Evolutionary conservation across 768 basidiomycete species (phyloP).

Genomic region (Artomyces pyxidatus): DNA sequence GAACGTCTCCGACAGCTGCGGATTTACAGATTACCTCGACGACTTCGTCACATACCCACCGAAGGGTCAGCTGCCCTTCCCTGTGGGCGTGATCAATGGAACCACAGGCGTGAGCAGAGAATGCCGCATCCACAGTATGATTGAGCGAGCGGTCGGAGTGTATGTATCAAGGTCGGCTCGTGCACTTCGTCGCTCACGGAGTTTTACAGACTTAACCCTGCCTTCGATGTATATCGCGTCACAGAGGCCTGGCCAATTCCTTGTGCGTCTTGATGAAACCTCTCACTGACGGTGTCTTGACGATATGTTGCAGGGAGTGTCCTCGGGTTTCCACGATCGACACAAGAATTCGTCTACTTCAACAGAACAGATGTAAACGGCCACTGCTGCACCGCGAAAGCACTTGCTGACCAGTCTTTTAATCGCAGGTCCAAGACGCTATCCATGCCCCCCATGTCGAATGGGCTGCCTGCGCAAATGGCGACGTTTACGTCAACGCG

Average conservation of each 20-base stretch:
- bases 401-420: neutral
- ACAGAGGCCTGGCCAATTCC: slow-evolving; percentile 45
- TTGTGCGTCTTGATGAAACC: slow-evolving; percentile 22
- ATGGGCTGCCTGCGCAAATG: slow-evolving; percentile 23
- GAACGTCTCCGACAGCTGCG: slow-evolving; percentile 26
- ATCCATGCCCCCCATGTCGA: slow-evolving; percentile 29
- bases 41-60: slow-evolving; percentile 29
- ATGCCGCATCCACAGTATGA: slow-evolving; percentile 41
- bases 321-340: slow-evolving; percentile 25
- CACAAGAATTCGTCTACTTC: slow-evolving; percentile 49
- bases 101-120: slow-evolving; percentile 23
- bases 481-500: slow-evolving; percentile 22
- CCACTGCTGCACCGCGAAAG: neutral
- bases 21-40: slow-evolving; percentile 27
- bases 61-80: slow-evolving; percentile 24
- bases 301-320: slow-evolving; percentile 30
- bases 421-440: slow-evolving; percentile 26
- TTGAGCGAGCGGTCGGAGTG: slow-evolving; percentile 42
- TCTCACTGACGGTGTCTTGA: neutral
- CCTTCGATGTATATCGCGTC: slow-evolving; percentile 48
- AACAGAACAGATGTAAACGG: slow-evolving; percentile 37
- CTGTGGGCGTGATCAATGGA: slow-evolving; percentile 19
- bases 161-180: slow-evolving; percentile 18
- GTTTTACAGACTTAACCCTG: slow-evolving; percentile 41
- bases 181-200: neutral